Evolutionary conservation across 257 asterid genomes (phyloP).

Genomic region (Apocynum venetum): DNA sequence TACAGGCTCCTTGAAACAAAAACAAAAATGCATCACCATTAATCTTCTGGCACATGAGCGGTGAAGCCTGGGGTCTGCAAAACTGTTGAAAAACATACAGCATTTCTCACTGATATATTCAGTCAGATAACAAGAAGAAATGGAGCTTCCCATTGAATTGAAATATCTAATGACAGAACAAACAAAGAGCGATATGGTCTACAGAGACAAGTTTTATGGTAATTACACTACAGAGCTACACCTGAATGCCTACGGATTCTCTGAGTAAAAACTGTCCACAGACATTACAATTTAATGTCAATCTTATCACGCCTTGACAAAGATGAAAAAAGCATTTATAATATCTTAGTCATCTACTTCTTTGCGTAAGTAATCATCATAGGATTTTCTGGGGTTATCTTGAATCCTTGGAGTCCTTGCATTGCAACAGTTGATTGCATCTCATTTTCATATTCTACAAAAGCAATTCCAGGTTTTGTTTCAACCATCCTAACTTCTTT

Average conservation of each 20-base stretch:
- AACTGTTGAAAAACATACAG: not conserved
- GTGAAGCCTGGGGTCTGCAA: not conserved
- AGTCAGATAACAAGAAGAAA: not conserved
- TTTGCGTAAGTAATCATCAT: constrained; percentile 89
- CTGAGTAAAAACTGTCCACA: not conserved
- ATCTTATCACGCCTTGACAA: not conserved
- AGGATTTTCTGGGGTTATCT: constrained; percentile 69
- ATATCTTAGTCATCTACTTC: constrained; percentile 41
- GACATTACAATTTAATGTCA: not conserved
- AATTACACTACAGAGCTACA: constrained; percentile 41
- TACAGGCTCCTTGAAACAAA: not conserved
- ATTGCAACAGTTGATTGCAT: constrained; percentile 88
- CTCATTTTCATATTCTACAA: constrained; percentile 84
- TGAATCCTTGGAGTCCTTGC: constrained; percentile 89
- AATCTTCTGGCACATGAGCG: not conserved
- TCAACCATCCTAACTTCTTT: constrained; percentile 96
- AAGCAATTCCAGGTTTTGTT: constrained; percentile 96
- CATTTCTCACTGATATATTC: not conserved
- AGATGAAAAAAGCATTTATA: not conserved
- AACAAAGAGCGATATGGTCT: not conserved
- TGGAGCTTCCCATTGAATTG: not conserved
- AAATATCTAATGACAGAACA: not conserved
- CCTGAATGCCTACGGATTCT: constrained; percentile 9
- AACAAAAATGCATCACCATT: not conserved
- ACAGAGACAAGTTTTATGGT: not conserved